These are phyloP conservation scores for Basipetospora chlamydospora DNA, from an alignment of 2,329 filamentous ascomycete species.

Conservation along the genomic window DNA sequence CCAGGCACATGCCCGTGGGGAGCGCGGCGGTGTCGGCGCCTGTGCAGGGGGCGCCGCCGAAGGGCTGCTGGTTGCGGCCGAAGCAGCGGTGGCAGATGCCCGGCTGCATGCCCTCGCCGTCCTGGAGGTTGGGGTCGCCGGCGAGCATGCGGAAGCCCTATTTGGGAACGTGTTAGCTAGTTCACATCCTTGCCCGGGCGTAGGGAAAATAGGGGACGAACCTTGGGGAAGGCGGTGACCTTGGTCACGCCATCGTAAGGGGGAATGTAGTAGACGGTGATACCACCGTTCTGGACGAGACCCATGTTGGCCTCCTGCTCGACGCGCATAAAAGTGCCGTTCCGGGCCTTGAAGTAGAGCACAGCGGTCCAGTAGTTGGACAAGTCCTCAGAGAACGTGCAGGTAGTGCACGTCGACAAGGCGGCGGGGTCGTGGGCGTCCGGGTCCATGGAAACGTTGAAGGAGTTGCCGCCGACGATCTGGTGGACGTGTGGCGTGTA, in stretches of 20 bases:
- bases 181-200: no score
- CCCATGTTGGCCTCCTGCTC: conserved; percentile 22
- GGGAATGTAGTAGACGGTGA: conserved; percentile 28
- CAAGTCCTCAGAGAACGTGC: conserved; percentile 19
- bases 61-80: conserved; percentile 32
- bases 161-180: no score
- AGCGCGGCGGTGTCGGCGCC: no score
- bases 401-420: conserved; percentile 23
- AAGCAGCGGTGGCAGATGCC: conserved; percentile 32
- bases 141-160: conserved; percentile 33
- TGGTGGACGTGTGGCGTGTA: conserved; percentile 31
- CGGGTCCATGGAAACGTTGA: conserved; percentile 28
- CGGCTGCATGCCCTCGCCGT: conserved; percentile 17
- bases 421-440: conserved; percentile 10
- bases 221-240: conserved; percentile 31
- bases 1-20: conserved; percentile 28
- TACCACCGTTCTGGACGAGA: conserved; percentile 25
- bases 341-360: conserved; percentile 17
- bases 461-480: conserved; percentile 30
- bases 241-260: conserved; percentile 14
- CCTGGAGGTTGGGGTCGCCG: conserved; percentile 22
- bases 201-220: no score
- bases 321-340: conserved; percentile 18
- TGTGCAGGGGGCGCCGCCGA: conserved; percentile 31
- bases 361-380: conserved; percentile 21